Percentiles rank a stretch among this genome's conserved stretches.
Conservation (phyloP, 192 early-diverging fungal genomes). For the Coemansia sp. region DNA sequence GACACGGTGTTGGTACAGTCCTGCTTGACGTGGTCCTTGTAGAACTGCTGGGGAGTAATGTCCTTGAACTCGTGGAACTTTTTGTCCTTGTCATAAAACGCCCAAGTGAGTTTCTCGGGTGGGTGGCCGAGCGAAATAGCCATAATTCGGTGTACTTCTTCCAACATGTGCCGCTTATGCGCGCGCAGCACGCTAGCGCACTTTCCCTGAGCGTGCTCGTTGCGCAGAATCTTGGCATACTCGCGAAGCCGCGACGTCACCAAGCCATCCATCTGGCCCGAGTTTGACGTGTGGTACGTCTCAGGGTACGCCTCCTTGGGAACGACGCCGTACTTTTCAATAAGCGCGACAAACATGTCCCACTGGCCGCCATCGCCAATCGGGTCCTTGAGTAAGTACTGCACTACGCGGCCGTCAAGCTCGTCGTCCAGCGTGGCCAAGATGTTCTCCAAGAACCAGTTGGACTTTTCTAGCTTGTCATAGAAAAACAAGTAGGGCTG, state of each 20-base stretch:
- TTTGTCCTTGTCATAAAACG: slow-evolving; percentile 70
- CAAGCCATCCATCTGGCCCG: slow-evolving; percentile 60
- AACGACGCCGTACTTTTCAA: slow-evolving; percentile 76
- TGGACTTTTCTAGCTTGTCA: slow-evolving; percentile 82
- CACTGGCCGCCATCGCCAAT: slow-evolving; percentile 75
- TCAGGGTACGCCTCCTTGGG: slow-evolving; percentile 70
- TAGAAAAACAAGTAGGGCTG: slow-evolving; percentile 74
- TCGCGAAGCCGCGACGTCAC: slow-evolving; percentile 69
- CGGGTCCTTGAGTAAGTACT: slow-evolving; percentile 68
- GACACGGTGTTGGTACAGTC: slow-evolving; percentile 65
- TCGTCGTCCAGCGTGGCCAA: slow-evolving; percentile 63
- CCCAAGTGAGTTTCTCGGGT: slow-evolving; percentile 66
- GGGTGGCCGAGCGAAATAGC: slow-evolving; percentile 73
- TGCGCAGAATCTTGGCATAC: slow-evolving; percentile 63
- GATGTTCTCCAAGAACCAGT: slow-evolving; percentile 80
- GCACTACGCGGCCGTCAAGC: slow-evolving; percentile 65
- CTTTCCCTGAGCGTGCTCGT: slow-evolving; percentile 48
- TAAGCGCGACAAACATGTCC: slow-evolving; percentile 76
- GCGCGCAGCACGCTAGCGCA: slow-evolving; percentile 47
- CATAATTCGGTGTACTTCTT: slow-evolving; percentile 69
- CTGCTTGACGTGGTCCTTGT: slow-evolving; percentile 57
- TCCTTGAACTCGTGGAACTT: slow-evolving; percentile 57
- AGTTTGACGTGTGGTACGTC: slow-evolving; percentile 62
- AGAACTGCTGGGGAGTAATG: slow-evolving; percentile 65
- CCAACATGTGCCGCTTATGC: slow-evolving; percentile 60